Evolutionary conservation across 352 stramenopile genomes (phyloP), one percentile per base, ranked within the genome.

Genomic region (Plasmopara viticola): DNA sequence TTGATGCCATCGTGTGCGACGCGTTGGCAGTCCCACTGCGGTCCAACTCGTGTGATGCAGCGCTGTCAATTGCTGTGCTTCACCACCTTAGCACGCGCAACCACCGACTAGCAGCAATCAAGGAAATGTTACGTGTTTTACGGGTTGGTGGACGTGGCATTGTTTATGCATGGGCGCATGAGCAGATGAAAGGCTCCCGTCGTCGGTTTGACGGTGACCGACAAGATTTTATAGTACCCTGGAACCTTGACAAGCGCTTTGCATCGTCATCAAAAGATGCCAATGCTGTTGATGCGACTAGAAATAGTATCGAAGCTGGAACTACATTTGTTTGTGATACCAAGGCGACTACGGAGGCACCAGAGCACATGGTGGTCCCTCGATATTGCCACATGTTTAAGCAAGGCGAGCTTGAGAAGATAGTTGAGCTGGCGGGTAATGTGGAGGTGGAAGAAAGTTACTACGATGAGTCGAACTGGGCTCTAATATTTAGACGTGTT

Each of bases 301-400:
- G 46, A 52, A 10, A 20, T 29, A 9, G 17, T 46, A 51, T 48
- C 5, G 40, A 51, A 8, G 29, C 53, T 37, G 43, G 54, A 20
- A 54, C 52, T 44, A 54, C 29, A 20, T 41, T 38, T 14, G 53
- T 38, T 41, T 48, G 13, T n/a, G 59, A 64, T 18, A 35, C 40
- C 29, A 58, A 53, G 42, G 5, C 43, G 10, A 35, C 14, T 29
- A 28, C 34, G 10, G 64, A 59, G 37, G 10, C 20, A 25, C 56
- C 64, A 48, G 56, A 62, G 25, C 64, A 58, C 2, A 56, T 87
- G 18, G 74, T 93, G 14, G 70, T 94, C 53, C 81, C 92, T 55
- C 62, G 84, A n/a, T 94, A 91, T 60, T 94, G 84, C 48, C 84
- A 94, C 78, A 90, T 94, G 77, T 94, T 90, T 46, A 90, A 90